phyloP scores from a whole-genome alignment of 495 filamentous ascomycete genomes.

The Massariosphaeria phaeospora region DNA sequence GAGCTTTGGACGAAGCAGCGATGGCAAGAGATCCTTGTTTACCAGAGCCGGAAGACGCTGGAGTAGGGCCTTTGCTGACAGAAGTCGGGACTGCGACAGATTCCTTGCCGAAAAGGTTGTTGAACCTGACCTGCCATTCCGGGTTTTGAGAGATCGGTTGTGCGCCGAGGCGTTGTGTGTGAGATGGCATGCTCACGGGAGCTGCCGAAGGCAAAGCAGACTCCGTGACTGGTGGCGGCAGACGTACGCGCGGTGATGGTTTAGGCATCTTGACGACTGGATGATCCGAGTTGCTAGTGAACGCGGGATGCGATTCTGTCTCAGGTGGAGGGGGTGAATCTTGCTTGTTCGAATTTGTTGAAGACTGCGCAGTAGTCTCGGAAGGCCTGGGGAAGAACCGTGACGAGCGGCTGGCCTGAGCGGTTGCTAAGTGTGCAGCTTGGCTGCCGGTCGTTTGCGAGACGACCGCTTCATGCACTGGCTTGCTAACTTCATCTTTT shows the following conservation, averaged over 20 bases:
- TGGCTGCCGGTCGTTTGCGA: constrained; percentile 5
- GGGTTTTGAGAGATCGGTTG: constrained; percentile 28
- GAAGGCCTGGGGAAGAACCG: constrained; percentile 28
- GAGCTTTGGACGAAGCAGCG: constrained; percentile 29
- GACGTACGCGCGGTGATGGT: constrained; percentile 34
- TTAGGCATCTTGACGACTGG: constrained; percentile 40
- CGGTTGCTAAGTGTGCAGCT: constrained; percentile 5
- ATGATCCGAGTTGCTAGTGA: constrained; percentile 29
- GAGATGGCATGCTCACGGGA: constrained; percentile 27
- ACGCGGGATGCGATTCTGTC: constrained; percentile 34
- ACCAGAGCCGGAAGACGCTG: constrained; percentile 5
- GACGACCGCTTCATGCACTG: not conserved
- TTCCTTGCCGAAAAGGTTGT: constrained; percentile 24
- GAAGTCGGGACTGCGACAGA: constrained; percentile 21
- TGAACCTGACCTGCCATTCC: constrained; percentile 33
- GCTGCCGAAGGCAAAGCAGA: constrained; percentile 7
- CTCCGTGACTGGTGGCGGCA: constrained; percentile 34
- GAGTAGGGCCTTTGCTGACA: constrained; percentile 14
- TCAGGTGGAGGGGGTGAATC: constrained; percentile 40
- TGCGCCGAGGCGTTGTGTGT: constrained; percentile 4
- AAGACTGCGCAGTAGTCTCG: constrained; percentile 6
- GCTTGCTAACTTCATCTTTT: constrained; percentile 13
- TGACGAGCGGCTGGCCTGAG: constrained; percentile 20
- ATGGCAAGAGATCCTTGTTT: constrained; percentile 24
- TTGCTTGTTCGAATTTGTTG: constrained; percentile 5